Base-by-base conservation (phyloP, 140 eudicot species). In the Ambrosia hybrid region DNA sequence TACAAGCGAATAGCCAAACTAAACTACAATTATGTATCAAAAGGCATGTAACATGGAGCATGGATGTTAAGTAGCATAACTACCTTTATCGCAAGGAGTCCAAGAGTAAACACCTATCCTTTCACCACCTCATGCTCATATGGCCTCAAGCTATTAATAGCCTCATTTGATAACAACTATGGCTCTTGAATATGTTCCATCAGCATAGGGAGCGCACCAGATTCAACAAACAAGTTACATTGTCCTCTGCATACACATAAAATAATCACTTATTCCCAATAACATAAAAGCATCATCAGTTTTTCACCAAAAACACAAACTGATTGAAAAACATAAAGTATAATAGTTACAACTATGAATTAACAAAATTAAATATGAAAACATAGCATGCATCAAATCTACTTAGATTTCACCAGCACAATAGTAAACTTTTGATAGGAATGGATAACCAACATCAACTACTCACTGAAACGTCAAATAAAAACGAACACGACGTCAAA, bases 31-130 rank as follows among this genome's bases (percentile, higher is more conserved):
- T 55, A 55, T 34, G 73, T 59, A 45, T 63, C 34, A 55, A 55
- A 48, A 13, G 11, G 15, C 68, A 51, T 17, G 65, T 56, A 72
- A 41, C 1, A 1, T 41, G n/a, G n/a, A n/a, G n/a, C n/a, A n/a
- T n/a, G 68, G 15, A 69, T 13, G 10, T 69, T 15, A 2, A 70
- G 38, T 37, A 4, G n/a, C 2, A 59, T 15, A 77, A 71, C 67
- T 80, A 94, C 99, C 85, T 94, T 90, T 12, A 86, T 78, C 34
- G 99, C 94, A 30, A 94, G 92, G 61, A 94, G 99, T 61, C 95
- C 97, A 41, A 94, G 91, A 33, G 99, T 81, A 63, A 88, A 94
- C 21, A 97, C 99, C 53, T 91, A 81, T 73, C 85, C 87, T 86
- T 88, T 94, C 85, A 90, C 97, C 68, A 90, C 95, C 81, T 90